phyloP scores from a whole-genome alignment of 1,284 basidiomycete genomes.

The Cutaneotrichosporon mucoides region DNA sequence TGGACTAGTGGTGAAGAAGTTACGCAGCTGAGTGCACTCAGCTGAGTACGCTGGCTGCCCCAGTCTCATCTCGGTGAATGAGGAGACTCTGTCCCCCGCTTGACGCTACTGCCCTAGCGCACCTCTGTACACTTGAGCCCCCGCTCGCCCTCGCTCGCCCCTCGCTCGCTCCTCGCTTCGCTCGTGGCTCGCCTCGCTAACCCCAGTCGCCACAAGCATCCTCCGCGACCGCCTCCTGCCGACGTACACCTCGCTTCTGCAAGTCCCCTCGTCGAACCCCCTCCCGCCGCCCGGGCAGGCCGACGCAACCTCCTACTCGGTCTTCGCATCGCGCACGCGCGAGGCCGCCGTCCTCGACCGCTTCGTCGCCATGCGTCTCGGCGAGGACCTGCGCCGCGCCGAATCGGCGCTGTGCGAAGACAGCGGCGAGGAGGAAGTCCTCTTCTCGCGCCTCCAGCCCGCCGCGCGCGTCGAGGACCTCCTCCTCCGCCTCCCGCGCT shows the following conservation, averaged over 20 bases:
- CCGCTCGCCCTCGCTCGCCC: background rate
- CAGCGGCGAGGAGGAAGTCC: conserved; percentile 27
- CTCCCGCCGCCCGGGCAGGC: conserved; percentile 19
- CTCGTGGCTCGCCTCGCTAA: conserved; percentile 1
- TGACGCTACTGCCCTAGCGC: background rate
- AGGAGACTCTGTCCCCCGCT: background rate
- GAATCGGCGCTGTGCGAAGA: conserved; percentile 37
- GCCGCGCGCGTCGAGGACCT: conserved; percentile 41
- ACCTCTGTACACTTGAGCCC: background rate
- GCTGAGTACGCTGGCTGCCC: too few species aligned
- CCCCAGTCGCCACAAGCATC: conserved; percentile 32
- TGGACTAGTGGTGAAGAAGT: too few species aligned
- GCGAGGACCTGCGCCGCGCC: conserved; percentile 32
- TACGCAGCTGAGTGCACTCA: too few species aligned
- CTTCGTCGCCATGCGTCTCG: conserved; percentile 40
- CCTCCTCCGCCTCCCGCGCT: conserved; percentile 25
- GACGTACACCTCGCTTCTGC: conserved; percentile 21
- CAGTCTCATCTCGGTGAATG: background rate
- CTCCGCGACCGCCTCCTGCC: conserved; percentile 27
- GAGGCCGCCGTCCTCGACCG: conserved; percentile 43
- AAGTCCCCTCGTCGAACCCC: conserved; percentile 29
- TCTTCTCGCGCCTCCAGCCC: conserved; percentile 37
- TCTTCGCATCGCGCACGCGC: conserved; percentile 31
- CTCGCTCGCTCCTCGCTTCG: background rate
- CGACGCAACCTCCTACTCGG: conserved; percentile 9